A percentile compares a stretch with the other conserved stretches of the same genome.
Evolutionary conservation across 192 early-diverging fungal genomes (phyloP).

Genomic region (Mortierella antarctica): DNA sequence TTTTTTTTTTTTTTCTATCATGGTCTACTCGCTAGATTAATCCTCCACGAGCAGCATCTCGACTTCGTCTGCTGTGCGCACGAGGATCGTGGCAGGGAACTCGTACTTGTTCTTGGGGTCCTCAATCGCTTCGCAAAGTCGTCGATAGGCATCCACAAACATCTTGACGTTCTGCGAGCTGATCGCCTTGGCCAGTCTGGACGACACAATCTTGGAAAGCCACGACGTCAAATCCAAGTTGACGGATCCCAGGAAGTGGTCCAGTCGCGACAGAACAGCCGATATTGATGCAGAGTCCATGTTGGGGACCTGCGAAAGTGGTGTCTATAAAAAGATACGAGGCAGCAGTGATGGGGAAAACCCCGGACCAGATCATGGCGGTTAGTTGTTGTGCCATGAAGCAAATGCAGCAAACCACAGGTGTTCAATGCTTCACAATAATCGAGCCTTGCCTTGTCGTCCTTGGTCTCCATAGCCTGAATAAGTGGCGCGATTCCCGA

Average conservation of each 20-base stretch:
- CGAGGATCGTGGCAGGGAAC: slow-evolving; percentile 69
- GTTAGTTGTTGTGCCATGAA: not conserved
- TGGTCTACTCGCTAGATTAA: slow-evolving; percentile 7
- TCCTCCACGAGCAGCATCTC: slow-evolving; percentile 69
- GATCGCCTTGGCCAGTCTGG: slow-evolving; percentile 62
- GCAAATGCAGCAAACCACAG: not conserved
- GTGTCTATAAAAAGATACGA: slow-evolving; percentile 56
- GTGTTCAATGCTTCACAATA: not conserved
- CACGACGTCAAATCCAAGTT: slow-evolving; percentile 67
- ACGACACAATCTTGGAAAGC: slow-evolving; percentile 58
- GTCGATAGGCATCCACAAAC: slow-evolving; percentile 73
- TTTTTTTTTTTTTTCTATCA: slow-evolving; percentile 6
- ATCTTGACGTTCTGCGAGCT: slow-evolving; percentile 61
- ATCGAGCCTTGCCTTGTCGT: slow-evolving; percentile 56
- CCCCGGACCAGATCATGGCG: not conserved
- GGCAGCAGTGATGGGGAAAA: slow-evolving; percentile 18
- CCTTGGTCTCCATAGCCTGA: slow-evolving; percentile 65
- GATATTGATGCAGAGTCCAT: slow-evolving; percentile 65
- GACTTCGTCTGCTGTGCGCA: slow-evolving; percentile 77
- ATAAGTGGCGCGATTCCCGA: slow-evolving; percentile 68
- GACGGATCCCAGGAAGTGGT: slow-evolving; percentile 72
- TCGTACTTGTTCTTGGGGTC: slow-evolving; percentile 72
- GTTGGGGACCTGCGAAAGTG: slow-evolving; percentile 61
- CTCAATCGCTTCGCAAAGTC: slow-evolving; percentile 62
- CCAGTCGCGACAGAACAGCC: slow-evolving; percentile 67